Evolutionary conservation across 768 basidiomycete genomes (phyloP).

Genomic region (Gyrodon lividus): DNA sequence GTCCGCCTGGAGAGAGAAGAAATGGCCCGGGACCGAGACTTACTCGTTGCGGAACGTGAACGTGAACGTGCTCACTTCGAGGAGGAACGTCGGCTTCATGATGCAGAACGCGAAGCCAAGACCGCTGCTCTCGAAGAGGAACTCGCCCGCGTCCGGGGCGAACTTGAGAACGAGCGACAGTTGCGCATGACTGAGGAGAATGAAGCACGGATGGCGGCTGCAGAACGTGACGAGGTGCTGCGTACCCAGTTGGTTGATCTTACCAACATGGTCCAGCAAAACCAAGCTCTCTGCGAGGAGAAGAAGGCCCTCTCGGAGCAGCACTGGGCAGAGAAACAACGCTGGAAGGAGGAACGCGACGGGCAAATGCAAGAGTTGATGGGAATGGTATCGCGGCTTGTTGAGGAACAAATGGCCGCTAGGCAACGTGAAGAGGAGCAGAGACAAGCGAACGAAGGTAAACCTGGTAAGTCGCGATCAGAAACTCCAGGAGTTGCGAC

Average conservation of each 20-base stretch:
- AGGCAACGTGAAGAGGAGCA: conserved; percentile 52
- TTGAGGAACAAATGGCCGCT: conserved; percentile 54
- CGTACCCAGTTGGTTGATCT: conserved; percentile 66
- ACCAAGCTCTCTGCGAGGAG: conserved; percentile 54
- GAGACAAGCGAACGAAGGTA: conserved; percentile 48
- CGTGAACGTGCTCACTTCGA: conserved; percentile 47
- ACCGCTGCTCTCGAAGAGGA: conserved; percentile 64
- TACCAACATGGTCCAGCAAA: conserved; percentile 69
- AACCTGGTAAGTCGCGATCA: conserved; percentile 47
- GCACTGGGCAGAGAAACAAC: conserved; percentile 62
- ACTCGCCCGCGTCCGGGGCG: conserved; percentile 51
- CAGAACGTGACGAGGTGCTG: conserved; percentile 60
- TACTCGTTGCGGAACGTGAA: conserved; percentile 53
- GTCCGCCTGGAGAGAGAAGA: conserved; percentile 62
- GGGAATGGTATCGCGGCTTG: conserved; percentile 59
- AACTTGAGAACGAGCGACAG: conserved; percentile 64
- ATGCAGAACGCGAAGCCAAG: conserved; percentile 53
- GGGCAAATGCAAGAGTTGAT: conserved; percentile 52
- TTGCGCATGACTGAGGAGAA: conserved; percentile 57
- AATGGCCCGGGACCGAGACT: conserved; percentile 52
- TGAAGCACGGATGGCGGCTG: conserved; percentile 59
- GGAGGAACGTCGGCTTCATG: conserved; percentile 44
- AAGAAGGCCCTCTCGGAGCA: conserved; percentile 63
- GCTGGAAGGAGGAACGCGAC: conserved; percentile 58
- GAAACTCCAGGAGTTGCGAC: not conserved